Conservation (phyloP, 805 yeast genomes). For the Candida sanyiensis region DNA sequence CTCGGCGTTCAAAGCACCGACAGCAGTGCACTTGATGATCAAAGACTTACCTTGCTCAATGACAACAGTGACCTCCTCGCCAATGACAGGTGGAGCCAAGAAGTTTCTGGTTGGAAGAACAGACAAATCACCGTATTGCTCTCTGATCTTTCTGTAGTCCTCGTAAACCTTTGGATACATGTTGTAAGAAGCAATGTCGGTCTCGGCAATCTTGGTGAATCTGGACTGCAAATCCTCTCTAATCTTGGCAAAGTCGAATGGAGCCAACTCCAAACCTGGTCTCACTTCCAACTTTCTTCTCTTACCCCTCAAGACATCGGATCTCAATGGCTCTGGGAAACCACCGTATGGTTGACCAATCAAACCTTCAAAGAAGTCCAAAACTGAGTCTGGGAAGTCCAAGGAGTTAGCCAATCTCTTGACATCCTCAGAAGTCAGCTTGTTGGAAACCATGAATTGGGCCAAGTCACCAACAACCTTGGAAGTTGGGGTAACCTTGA, state of each 20-base stretch:
- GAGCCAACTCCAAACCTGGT: constrained; percentile 88
- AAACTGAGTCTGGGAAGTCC: constrained; percentile 97
- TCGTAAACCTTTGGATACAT: constrained; percentile 99
- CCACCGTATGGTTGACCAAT: constrained; percentile 99
- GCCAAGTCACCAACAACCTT: constrained; percentile 99
- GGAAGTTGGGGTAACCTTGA: constrained; percentile 98
- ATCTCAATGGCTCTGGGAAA: constrained; percentile 97
- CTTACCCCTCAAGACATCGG: constrained; percentile 85
- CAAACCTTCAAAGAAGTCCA: constrained; percentile 97
- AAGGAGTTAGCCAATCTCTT: constrained; percentile 78
- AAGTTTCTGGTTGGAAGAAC: constrained; percentile 91
- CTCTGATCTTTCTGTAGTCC: constrained; percentile 66
- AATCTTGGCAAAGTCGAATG: constrained; percentile 70
- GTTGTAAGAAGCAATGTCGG: constrained; percentile 90
- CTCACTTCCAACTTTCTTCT: constrained; percentile 83
- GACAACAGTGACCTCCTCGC: constrained; percentile 83
- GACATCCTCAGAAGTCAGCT: constrained; percentile 80
- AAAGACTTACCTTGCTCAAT: constrained; percentile 94
- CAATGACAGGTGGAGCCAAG: constrained; percentile 79
- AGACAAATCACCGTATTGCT: constrained; percentile 85
- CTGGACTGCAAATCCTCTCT: constrained; percentile 68
- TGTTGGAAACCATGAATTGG: constrained; percentile 98
- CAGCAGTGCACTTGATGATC: constrained; percentile 85
- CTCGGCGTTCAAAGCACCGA: constrained; percentile 79
- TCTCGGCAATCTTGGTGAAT: constrained; percentile 76